Evolutionary conservation across 169 alveolate species (phyloP).

Genomic region (Perkinsus olseni): DNA sequence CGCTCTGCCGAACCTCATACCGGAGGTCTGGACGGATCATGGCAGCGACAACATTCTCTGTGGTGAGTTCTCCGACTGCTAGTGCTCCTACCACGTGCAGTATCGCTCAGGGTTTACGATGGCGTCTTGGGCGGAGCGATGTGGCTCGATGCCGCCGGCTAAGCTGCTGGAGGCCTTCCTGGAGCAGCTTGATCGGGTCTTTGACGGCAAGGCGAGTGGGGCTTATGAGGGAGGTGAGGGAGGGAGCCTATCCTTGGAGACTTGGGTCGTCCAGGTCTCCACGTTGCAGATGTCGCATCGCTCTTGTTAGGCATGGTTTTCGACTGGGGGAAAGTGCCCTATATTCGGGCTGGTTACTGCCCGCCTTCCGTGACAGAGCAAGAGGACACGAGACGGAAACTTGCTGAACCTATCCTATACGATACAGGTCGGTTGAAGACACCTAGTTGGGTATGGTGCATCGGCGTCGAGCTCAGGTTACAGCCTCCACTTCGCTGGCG

Average conservation of each 20-base stretch:
- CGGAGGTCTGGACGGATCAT: not conserved
- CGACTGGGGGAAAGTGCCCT: not conserved
- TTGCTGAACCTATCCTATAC: not conserved
- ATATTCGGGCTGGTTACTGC: not conserved
- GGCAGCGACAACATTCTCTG: not conserved
- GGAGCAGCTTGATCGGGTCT: not conserved
- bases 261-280: too few species aligned
- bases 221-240: not conserved
- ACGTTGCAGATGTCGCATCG: too few species aligned
- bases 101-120: not conserved
- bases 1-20: not conserved
- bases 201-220: not conserved
- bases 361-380: not conserved
- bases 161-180: not conserved
- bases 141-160: not conserved
- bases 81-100: too few species aligned
- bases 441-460: not conserved
- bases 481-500: not conserved
- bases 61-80: not conserved
- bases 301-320: not conserved
- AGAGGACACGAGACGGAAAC: not conserved
- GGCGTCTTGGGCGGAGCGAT: slow-evolving; percentile 3
- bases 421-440: not conserved
- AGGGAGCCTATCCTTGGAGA: too few species aligned
- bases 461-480: not conserved